Base-by-base conservation (phyloP, 139 green algal species). In the Picochlorum sp. region DNA sequence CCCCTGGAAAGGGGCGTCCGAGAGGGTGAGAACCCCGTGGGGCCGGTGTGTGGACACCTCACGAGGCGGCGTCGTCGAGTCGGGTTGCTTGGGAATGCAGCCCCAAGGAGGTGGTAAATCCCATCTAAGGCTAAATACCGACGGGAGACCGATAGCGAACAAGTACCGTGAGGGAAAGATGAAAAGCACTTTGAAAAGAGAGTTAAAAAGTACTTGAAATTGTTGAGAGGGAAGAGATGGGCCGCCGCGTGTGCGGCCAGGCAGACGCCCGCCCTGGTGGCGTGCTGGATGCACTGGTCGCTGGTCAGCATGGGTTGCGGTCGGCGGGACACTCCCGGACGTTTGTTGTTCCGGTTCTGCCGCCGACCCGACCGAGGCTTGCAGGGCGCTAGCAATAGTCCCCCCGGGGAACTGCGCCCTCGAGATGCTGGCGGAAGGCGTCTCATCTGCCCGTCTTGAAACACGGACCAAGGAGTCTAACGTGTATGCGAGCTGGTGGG, bases 111-210 rank as follows among this genome's bases (percentile, higher is more conserved):
- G 81, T 84, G 84, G 87, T 94, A 90, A 90, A 90, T 89, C 83
- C 87, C 86, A 83, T 94, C 86, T 89, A 91, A 91, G 81, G 86
- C 84, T 95, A 91, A 89, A 91, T 90, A 91, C 68, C 81, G 84
- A 80, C 86, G 78, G 84, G 85, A 94, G 83, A 90, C 85, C 88
- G 84, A 92, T 91, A 95, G 84, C 82, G 85, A 92, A 95, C 85
- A 95, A 95, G 87, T 95, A 95, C 85, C 85, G 87, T 79, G 87
- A 95, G 85, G 85, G 84, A 92, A 95, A 95, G 87, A 90, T 92
- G 87, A 92, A 95, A 95, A 95, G 85, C 84, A 90, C 85, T 90
- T 92, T 92, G 83, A 90, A 95, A 90, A 95, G 87, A 95, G 85
- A 95, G 87, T 92, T 84, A 90, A 91, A 90, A 89, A 95, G 85